Evolutionary conservation across 2,329 filamentous ascomycete species (phyloP), one percentile per base, ranked within the genome.

Genomic region (Thielaviopsis punctulata): DNA sequence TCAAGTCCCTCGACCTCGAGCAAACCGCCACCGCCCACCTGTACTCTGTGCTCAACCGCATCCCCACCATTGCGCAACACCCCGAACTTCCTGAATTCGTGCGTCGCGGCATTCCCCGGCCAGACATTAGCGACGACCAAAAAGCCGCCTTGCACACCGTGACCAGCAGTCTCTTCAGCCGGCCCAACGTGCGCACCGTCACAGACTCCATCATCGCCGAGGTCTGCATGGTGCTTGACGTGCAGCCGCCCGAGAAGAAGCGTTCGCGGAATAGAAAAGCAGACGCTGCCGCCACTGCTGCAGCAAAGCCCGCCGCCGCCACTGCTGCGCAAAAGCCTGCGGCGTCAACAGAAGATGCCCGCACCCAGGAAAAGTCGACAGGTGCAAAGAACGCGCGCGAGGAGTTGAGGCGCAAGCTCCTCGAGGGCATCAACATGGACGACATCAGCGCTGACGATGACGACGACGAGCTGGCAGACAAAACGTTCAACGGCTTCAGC

Each of bases 11-110:
- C 44, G 75, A 80, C 56, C 68, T 79, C 7, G 72, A 75, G 49
- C 72, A 77, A 56, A 73, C 73, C 2, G 75, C 76, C 41, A 72
- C 72, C 54, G 71, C 74, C 30, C 75, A 79, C 60, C 66, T 79
- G 51, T 71, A 71, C 59, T 71, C 73, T 3, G 71, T 72, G 4
- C 67, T 80, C 13, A 66, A 78, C 33, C 73, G 70, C 56, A 65
- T 76, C 61, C 76, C 75, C 57, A 63, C 68, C 44, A 64, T 79
- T 45, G 72, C 73, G 57, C 69, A 71, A 50, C 69, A 71, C 2
- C 65, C 69, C n/a, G 64, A 68, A 49, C 66, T 78, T 13, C 74
- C 76, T 43, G 65, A 69, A 46, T 64, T 69, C 18, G 64, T 78
- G 39, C 70, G 68, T 51, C 63, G 60, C 15, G 67, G 69, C 23